phyloP scores from a whole-genome alignment of 768 basidiomycete species.

The Flagelloscypha sp. region DNA sequence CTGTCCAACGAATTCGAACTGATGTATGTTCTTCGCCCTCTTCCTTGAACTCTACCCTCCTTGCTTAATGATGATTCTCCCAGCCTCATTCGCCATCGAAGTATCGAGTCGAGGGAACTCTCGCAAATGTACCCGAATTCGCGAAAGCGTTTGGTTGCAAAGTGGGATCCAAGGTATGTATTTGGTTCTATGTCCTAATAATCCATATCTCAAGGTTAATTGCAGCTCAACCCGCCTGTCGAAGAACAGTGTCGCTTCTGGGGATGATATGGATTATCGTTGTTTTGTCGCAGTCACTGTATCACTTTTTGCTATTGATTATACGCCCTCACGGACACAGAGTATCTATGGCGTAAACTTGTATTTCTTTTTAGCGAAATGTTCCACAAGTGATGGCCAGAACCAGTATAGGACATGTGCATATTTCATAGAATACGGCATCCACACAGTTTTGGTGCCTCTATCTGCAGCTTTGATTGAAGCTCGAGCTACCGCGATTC shows the following conservation, averaged over 20 bases:
- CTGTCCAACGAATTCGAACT: slow-evolving; percentile 73
- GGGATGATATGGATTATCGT: slow-evolving; percentile 31
- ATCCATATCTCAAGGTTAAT: slow-evolving; percentile 1
- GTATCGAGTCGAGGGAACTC: slow-evolving; percentile 79
- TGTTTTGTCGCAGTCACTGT: too few species aligned
- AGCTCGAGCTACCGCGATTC: slow-evolving; percentile 48
- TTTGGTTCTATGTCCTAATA: not conserved
- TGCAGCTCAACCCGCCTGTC: slow-evolving; percentile 72
- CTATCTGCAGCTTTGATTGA: slow-evolving; percentile 56
- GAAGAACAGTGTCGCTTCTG: slow-evolving; percentile 79
- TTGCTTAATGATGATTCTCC: too few species aligned
- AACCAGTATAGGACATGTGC: slow-evolving; percentile 61
- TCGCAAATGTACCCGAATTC: slow-evolving; percentile 83
- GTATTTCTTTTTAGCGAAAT: slow-evolving; percentile 56
- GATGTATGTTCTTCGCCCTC: too few species aligned
- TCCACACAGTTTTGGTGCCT: slow-evolving; percentile 48
- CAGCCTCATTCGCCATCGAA: slow-evolving; percentile 80
- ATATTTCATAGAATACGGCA: slow-evolving; percentile 39
- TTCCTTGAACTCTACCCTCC: too few species aligned
- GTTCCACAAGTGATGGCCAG: slow-evolving; percentile 49
- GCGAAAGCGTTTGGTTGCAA: slow-evolving; percentile 82
- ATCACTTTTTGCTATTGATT: too few species aligned
- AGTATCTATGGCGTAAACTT: slow-evolving; percentile 41
- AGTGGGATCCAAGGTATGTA: slow-evolving; percentile 58
- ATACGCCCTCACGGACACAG: too few species aligned